Conservation (phyloP, 2,329 filamentous ascomycete species). For the Lasiodiplodia sp. region DNA sequence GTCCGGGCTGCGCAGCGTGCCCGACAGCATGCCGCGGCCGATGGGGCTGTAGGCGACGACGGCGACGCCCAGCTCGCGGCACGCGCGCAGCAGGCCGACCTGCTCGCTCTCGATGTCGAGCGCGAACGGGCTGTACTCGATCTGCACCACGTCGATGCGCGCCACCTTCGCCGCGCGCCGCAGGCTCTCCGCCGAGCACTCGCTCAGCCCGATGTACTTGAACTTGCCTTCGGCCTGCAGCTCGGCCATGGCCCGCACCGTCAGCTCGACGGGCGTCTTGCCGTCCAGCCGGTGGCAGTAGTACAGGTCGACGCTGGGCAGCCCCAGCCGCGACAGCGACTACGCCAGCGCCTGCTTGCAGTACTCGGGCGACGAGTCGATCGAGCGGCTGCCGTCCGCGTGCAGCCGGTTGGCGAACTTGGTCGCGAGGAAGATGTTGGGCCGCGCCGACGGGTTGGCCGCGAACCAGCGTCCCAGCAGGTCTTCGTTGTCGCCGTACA, state of each 20-base stretch:
- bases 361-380: constrained; percentile 53
- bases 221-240: constrained; percentile 56
- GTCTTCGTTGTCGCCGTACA: constrained; percentile 46
- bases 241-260: constrained; percentile 57
- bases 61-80: constrained; percentile 54
- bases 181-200: constrained; percentile 53
- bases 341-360: constrained; percentile 47
- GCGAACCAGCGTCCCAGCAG: constrained; percentile 46
- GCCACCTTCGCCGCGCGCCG: constrained; percentile 58
- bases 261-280: constrained; percentile 56
- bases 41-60: constrained; percentile 50
- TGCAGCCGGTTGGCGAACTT: constrained; percentile 57
- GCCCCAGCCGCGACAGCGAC: constrained; percentile 50
- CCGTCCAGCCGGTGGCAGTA: constrained; percentile 53
- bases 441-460: constrained; percentile 31
- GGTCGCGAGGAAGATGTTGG: constrained; percentile 50
- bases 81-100: constrained; percentile 45
- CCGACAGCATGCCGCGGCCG: constrained; percentile 40
- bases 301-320: constrained; percentile 53
- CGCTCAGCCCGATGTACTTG: constrained; percentile 56
- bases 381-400: constrained; percentile 45
- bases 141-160: constrained; percentile 57
- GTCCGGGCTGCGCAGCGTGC: constrained; percentile 43
- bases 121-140: constrained; percentile 60
- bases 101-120: constrained; percentile 54